A percentile compares a stretch with the other conserved stretches of the same genome.
phyloP scores from a whole-genome alignment of 495 filamentous ascomycete genomes.

The Opeltia flavorubescens region DNA sequence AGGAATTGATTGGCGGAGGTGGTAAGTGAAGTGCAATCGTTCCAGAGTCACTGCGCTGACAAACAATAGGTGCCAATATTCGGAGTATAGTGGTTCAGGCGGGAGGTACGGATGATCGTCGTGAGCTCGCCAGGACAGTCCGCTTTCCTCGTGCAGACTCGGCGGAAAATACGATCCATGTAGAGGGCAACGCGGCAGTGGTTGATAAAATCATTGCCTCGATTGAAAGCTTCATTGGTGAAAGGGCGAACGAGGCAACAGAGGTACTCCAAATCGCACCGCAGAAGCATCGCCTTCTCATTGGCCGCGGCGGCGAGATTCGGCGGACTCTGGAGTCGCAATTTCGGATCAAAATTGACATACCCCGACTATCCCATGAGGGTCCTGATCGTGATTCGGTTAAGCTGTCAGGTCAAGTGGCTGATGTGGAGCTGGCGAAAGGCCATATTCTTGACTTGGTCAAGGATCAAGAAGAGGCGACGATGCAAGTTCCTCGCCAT shows the following conservation, averaged over 20 bases:
- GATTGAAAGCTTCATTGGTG: conserved; percentile 62
- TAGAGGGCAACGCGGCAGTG: conserved; percentile 68
- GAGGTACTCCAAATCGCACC: conserved; percentile 66
- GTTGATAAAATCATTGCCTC: conserved; percentile 79
- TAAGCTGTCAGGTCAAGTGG: conserved; percentile 67
- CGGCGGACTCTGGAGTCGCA: conserved; percentile 74
- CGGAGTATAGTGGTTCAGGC: conserved; percentile 76
- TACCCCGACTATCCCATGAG: conserved; percentile 59
- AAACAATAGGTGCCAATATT: conserved; percentile 59
- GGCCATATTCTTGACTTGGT: conserved; percentile 62
- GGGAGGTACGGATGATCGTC: conserved; percentile 73
- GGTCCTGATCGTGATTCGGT: conserved; percentile 55
- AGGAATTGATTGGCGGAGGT: conserved; percentile 71
- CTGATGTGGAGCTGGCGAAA: conserved; percentile 71
- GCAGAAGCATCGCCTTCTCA: conserved; percentile 79
- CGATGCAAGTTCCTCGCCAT: conserved; percentile 60
- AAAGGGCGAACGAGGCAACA: conserved; percentile 65
- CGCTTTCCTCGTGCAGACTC: conserved; percentile 76
- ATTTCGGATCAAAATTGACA: conserved; percentile 79
- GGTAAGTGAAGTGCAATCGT: conserved; percentile 41
- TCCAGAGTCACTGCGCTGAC: conserved; percentile 20
- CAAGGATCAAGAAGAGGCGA: conserved; percentile 82
- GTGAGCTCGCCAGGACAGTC: conserved; percentile 68
- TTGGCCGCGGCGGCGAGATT: conserved; percentile 80
- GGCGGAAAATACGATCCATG: conserved; percentile 63